These are phyloP conservation scores for Hypocreales sp. DNA, from an alignment of 2,329 filamentous ascomycete species.

Conservation along the genomic window DNA sequence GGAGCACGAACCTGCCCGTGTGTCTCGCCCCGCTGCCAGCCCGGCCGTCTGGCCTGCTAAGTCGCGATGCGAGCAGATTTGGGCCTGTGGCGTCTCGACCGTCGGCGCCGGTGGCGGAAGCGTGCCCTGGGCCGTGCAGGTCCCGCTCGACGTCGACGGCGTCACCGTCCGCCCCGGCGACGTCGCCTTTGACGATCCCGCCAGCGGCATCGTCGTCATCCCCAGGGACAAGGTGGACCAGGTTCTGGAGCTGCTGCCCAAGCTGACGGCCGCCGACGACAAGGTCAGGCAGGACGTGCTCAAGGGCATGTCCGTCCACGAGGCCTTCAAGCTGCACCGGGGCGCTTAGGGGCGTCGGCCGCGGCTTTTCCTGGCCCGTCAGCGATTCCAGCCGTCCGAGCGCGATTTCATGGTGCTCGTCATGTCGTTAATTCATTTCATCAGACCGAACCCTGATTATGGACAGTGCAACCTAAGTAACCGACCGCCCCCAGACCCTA, in stretches of 20 bases:
- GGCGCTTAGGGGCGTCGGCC: no score
- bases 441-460: slow-evolving; percentile 10
- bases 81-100: slow-evolving; percentile 39
- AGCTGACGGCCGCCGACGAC: slow-evolving; percentile 34
- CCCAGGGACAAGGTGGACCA: slow-evolving; percentile 42
- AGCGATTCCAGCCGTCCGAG: no score
- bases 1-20: slow-evolving; percentile 38
- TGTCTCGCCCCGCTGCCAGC: slow-evolving; percentile 17
- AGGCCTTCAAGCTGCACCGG: slow-evolving; percentile 48
- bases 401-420: no score
- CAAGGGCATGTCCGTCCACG: slow-evolving; percentile 43
- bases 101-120: slow-evolving; percentile 41
- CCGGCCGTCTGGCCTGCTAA: no score
- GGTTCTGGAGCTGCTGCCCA: slow-evolving; percentile 44
- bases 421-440: slow-evolving; percentile 24
- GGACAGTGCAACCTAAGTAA: slow-evolving; percentile 10
- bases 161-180: slow-evolving; percentile 38
- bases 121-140: slow-evolving; percentile 36
- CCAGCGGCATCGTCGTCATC: slow-evolving; percentile 56
- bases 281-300: slow-evolving; percentile 50
- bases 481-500: slow-evolving; percentile 5
- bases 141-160: slow-evolving; percentile 26
- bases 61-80: no score
- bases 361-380: no score
- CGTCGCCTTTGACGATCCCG: slow-evolving; percentile 52